Evolutionary conservation across 2,329 filamentous ascomycete species (phyloP).

Genomic region (Botrytis tulipae): DNA sequence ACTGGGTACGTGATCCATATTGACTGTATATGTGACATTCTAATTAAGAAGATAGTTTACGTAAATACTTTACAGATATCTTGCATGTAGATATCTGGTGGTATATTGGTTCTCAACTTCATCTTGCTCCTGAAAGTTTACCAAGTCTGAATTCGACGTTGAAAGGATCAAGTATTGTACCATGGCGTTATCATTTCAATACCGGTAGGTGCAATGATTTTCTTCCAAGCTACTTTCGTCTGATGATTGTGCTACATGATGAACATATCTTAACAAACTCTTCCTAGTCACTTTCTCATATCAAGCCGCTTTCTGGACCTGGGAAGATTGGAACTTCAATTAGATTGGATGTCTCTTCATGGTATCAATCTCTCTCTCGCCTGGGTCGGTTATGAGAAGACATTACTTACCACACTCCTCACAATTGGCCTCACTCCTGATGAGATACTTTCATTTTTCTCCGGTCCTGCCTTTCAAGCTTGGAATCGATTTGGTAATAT

Average conservation of each 20-base stretch:
- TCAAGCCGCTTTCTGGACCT: constrained; percentile 51
- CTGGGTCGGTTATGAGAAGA: constrained; percentile 52
- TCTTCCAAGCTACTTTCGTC: background rate
- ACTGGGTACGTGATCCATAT: background rate
- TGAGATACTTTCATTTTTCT: constrained; percentile 48
- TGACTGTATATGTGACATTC: background rate
- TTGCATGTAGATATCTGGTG: constrained; percentile 48
- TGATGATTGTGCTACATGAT: background rate
- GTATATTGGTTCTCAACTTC: constrained; percentile 46
- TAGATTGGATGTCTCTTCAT: constrained; percentile 53
- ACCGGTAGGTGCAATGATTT: constrained; percentile 39
- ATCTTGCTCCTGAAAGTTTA: constrained; percentile 38
- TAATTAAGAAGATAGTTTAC: constrained; percentile 18
- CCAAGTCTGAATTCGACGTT: constrained; percentile 39
- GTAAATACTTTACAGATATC: constrained; percentile 44
- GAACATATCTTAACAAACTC: background rate
- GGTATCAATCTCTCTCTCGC: constrained; percentile 52
- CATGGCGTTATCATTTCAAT: constrained; percentile 52
- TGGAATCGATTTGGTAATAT: constrained; percentile 57
- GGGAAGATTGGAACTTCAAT: constrained; percentile 52
- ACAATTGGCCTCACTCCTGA: constrained; percentile 46
- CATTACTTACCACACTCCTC: constrained; percentile 48
- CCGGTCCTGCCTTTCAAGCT: constrained; percentile 50
- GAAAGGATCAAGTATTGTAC: constrained; percentile 43
- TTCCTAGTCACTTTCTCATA: constrained; percentile 51